These are phyloP conservation scores for Guyanaporus albipodus DNA, from an alignment of 768 basidiomycete species.

Conservation along the genomic window DNA sequence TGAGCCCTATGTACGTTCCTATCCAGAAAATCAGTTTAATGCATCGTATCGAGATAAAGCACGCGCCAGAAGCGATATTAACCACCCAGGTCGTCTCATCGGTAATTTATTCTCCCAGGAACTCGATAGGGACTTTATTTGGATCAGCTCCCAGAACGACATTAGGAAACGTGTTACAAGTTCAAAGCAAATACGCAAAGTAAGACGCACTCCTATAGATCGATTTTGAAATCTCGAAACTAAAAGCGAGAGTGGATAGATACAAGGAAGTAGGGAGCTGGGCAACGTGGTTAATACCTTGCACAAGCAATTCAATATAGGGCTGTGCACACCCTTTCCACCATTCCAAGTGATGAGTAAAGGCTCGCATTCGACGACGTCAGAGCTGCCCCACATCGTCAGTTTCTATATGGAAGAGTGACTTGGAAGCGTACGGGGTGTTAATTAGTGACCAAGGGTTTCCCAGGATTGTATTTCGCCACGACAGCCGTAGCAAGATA, in stretches of 20 bases:
- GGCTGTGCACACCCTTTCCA: not conserved
- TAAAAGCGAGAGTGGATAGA: constrained; percentile 19
- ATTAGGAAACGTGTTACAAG: not conserved
- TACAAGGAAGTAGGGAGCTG: constrained; percentile 53
- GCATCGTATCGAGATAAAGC: not conserved
- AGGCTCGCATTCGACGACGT: not conserved
- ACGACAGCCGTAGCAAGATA: not conserved
- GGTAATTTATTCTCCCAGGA: not conserved
- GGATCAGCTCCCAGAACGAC: not conserved
- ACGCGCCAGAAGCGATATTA: constrained; percentile 7
- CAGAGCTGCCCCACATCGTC: not conserved
- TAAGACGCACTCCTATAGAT: constrained; percentile 21
- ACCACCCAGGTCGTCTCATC: not conserved
- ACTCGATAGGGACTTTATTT: not conserved
- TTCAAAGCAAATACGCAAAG: not conserved
- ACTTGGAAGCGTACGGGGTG: not conserved
- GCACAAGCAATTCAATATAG: no score
- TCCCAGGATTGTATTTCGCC: no score
- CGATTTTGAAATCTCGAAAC: not conserved
- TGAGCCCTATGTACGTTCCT: constrained; percentile 49
- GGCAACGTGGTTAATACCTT: not conserved
- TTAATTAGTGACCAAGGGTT: not conserved
- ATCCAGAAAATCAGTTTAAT: constrained; percentile 2
- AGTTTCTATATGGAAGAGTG: not conserved
- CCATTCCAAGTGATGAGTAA: not conserved